A percentile compares a stretch with the other conserved stretches of the same genome.
phyloP scores from a whole-genome alignment of 2,329 filamentous ascomycete genomes.

The Curvularia sp. region DNA sequence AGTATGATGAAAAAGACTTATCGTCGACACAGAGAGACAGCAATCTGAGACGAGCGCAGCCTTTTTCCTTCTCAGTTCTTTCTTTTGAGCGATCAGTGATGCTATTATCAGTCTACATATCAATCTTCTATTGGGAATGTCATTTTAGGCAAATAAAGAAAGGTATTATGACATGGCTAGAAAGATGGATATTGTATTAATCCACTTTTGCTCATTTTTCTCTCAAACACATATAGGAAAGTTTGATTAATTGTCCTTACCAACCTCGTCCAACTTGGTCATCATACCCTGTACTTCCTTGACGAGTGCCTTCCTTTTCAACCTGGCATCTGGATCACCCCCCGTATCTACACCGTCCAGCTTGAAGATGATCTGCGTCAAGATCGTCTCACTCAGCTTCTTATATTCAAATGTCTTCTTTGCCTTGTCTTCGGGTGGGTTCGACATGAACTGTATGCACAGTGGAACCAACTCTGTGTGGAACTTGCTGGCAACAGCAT shows the following conservation, averaged over 20 bases:
- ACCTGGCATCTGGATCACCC: constrained; percentile 69
- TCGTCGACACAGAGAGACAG: too few species aligned
- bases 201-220: neutral
- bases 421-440: constrained; percentile 66
- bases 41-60: too few species aligned
- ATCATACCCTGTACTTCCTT: constrained; percentile 72
- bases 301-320: constrained; percentile 75
- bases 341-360: constrained; percentile 78
- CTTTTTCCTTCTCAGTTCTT: too few species aligned
- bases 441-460: constrained; percentile 66
- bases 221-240: neutral
- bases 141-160: neutral
- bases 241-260: constrained; percentile 17
- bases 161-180: neutral
- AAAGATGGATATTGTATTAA: neutral
- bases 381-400: constrained; percentile 75
- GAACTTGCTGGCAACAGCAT: constrained; percentile 71
- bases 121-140: neutral
- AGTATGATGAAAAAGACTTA: too few species aligned
- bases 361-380: constrained; percentile 79
- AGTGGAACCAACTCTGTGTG: constrained; percentile 69
- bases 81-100: too few species aligned
- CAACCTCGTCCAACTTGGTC: constrained; percentile 66
- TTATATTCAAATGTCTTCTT: constrained; percentile 78
- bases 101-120: neutral